Evolutionary conservation across 768 basidiomycete species (phyloP).

Genomic region (Leccinellum albellum): DNA sequence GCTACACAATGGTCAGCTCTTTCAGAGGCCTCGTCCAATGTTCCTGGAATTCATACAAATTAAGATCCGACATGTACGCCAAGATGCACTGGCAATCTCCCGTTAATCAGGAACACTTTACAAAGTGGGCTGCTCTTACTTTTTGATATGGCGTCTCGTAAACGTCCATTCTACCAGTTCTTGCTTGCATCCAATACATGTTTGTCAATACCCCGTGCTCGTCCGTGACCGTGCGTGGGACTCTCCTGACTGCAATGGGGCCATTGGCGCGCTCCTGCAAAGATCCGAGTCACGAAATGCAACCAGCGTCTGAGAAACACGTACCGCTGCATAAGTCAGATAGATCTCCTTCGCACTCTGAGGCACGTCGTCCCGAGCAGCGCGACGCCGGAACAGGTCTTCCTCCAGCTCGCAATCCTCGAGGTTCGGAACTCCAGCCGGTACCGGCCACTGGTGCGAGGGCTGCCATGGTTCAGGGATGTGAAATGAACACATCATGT

Average conservation of each 20-base stretch:
- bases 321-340: conserved; percentile 27
- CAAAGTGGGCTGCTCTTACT: conserved; percentile 33
- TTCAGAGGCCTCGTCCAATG: neutral
- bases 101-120: conserved; percentile 1
- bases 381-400: conserved; percentile 30
- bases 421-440: conserved; percentile 46
- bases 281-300: conserved; percentile 24
- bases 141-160: conserved; percentile 77
- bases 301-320: conserved; percentile 15
- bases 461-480: conserved; percentile 75
- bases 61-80: conserved; percentile 72
- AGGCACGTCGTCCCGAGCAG: conserved; percentile 29
- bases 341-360: conserved; percentile 33
- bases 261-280: conserved; percentile 61
- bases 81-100: conserved; percentile 60
- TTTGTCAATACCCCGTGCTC: conserved; percentile 47
- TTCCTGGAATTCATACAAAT: conserved; percentile 53
- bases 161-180: conserved; percentile 48
- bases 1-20: conserved; percentile 34
- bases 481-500: conserved; percentile 81
- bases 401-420: conserved; percentile 65
- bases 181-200: conserved; percentile 81
- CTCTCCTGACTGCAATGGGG: conserved; percentile 64
- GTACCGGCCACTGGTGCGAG: conserved; percentile 64
- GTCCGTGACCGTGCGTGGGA: conserved; percentile 38